Evolutionary conservation across 2,329 filamentous ascomycete species (phyloP).

Genomic region (Rugonectria rugulosa): DNA sequence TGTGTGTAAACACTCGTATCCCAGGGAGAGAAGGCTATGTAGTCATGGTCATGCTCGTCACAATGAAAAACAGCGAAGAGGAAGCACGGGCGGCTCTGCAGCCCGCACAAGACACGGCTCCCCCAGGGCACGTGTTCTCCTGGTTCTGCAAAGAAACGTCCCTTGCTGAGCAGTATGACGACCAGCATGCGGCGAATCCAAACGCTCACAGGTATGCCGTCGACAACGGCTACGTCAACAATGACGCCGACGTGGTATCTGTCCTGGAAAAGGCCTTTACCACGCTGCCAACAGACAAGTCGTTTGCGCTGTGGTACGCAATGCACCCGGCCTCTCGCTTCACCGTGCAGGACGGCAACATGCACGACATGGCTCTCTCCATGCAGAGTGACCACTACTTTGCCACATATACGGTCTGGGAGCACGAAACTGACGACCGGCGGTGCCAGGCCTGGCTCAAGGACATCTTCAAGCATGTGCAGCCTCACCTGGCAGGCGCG

Average conservation of each 20-base stretch:
- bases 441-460: conserved; percentile 54
- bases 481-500: conserved; percentile 53
- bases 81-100: conserved; percentile 46
- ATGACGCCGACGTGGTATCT: conserved; percentile 53
- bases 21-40: conserved; percentile 32
- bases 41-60: conserved; percentile 48
- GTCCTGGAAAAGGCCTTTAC: conserved; percentile 57
- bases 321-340: conserved; percentile 56
- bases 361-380: conserved; percentile 61
- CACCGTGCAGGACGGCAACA: conserved; percentile 14
- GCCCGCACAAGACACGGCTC: conserved; percentile 45
- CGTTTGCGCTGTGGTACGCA: conserved; percentile 57
- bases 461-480: conserved; percentile 49
- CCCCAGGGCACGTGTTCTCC: conserved; percentile 46
- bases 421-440: conserved; percentile 53
- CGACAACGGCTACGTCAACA: conserved; percentile 59
- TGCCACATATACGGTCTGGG: conserved; percentile 60
- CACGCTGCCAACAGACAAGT: conserved; percentile 53
- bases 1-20: conserved; percentile 22
- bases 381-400: conserved; percentile 66
- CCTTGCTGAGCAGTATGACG: conserved; percentile 50
- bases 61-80: conserved; percentile 48
- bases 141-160: conserved; percentile 50
- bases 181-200: conserved; percentile 57
- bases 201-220: conserved; percentile 55